Evolutionary conservation across 2,329 filamentous ascomycete species (phyloP), one percentile per base, ranked within the genome.

Genomic region (Cordyceps militaris): DNA sequence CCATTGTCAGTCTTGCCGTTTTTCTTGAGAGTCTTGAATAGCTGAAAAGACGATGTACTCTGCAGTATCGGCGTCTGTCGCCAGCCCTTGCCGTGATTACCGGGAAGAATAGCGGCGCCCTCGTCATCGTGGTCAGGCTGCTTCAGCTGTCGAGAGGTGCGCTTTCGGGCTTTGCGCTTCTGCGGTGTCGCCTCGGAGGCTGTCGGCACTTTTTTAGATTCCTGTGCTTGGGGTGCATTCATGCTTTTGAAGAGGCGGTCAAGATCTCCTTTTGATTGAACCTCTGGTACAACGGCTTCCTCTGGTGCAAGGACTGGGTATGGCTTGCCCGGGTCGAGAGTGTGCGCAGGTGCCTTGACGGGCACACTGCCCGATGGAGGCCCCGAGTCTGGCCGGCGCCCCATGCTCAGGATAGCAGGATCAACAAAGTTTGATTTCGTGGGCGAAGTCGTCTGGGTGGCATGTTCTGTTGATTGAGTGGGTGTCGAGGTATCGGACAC

Each of bases 331-430:
- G 65, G 63, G 61, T 66, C 63, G 10, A 61, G 49, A 4, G 64
- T 59, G 59, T 64, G 63, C 46, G 67, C 67, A 34, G 69, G 70
- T 43, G 65, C 63, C 60, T 68, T 70, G 61, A 47, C 64, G 65
- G 4, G 64, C 16, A 40, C 4, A 64, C 64, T 36, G 56, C 63
- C 38, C 3, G 65, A 64, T 5, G 66, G 66, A 2, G 64, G 64
- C 11, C 58, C 66, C 0, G 67, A 65, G 26, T 63, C 67, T 1
- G 77, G 73, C 4, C 71, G 73, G 48, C 75, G 74, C 23, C 76
- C 76, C 51, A 89, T 81, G 67, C 89, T 91, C 47, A 95, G 69
- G 57, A 95, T 95, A 3, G 90, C 90, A 11, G 90, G 90, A 65
- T 95, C 90, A n/a, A 86, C 79, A 66, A 94, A 91, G 0, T 76